phyloP scores from a whole-genome alignment of 2,329 filamentous ascomycete genomes.

The Scedosporium dehoogii region DNA sequence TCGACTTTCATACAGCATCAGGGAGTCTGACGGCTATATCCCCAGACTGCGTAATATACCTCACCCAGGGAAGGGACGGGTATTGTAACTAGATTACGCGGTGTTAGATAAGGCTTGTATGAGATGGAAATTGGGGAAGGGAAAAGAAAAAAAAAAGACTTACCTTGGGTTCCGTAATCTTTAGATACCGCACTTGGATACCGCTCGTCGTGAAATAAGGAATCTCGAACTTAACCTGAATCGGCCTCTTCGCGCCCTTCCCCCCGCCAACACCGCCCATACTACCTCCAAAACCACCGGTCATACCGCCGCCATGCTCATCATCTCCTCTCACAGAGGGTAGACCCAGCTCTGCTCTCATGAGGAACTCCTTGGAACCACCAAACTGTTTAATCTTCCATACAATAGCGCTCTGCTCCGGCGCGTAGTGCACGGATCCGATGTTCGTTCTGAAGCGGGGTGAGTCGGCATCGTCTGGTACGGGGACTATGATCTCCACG shows the following conservation, averaged over 20 bases:
- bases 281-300: constrained; percentile 89
- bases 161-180: constrained; percentile 99
- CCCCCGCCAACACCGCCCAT: constrained; percentile 83
- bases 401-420: constrained; percentile 92
- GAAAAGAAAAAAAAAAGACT: constrained; percentile 17
- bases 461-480: constrained; percentile 93
- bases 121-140: not conserved
- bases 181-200: constrained; percentile 95
- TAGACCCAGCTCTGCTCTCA: constrained; percentile 91
- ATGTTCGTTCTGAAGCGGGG: constrained; percentile 97
- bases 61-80: constrained; percentile 90
- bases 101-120: not conserved
- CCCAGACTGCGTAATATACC: constrained; percentile 96
- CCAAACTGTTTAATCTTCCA: constrained; percentile 99
- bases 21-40: constrained; percentile 92
- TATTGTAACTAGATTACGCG: constrained; percentile 70
- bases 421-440: constrained; percentile 92
- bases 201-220: constrained; percentile 99
- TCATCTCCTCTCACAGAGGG: constrained; percentile 93
- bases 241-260: constrained; percentile 86
- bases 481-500: constrained; percentile 93
- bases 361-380: constrained; percentile 95
- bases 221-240: constrained; percentile 99
- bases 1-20: constrained; percentile 60
- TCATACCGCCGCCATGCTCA: constrained; percentile 94